Evolutionary conservation across 1,139 yeast genomes (phyloP), one percentile per base, ranked within the genome.

Genomic region (Candida smagusa): DNA sequence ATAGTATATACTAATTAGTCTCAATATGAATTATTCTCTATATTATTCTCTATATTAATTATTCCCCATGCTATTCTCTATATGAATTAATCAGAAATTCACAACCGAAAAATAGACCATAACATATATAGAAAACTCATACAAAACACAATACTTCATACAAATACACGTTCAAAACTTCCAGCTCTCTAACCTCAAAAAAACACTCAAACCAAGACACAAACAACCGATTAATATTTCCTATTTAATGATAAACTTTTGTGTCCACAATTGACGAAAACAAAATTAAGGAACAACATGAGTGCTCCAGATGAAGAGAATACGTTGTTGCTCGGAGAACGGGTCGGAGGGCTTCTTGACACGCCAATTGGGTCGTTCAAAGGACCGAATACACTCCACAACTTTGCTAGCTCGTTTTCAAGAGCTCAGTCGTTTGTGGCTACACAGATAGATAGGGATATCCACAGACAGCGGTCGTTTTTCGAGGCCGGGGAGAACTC

Each of bases 371-470:
- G 77, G 8, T 71, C 74, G 22, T 70, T 71, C 47, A 68, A 67
- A 32, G 77, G 77, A 4, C 71, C 72, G 19, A 71, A 71, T 44
- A 64, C 74, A 12, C 57, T 71, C 36, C 75, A 69, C 44, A 69
- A 71, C 48, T 71, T 71, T 50, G 77, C 77, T 29, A 61, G 65
- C 40, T 69, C 75, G 1, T 71, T 69, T 50, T 66, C 74, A 9
- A 58, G 77, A 47, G 76, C 77, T 13, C 76, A 70, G 48, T 61
- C 66, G 19, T 71, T 68, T 50, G 72, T 68, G 16, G 75, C 74
- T 9, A 58, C 65, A 23, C 68, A 68, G 40, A 57, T 71, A 37
- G 77, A 71, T 44, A 65, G 65, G 44, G 72, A 66, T 31, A 67
- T 71, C 47, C 71, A 64, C 48, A 65, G 59, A 38, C 65, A 64